A percentile compares a stretch with the other conserved stretches of the same genome.
These are phyloP conservation scores for Epichloe festucae DNA, from an alignment of 2,329 filamentous ascomycete species.

Conservation along the genomic window DNA sequence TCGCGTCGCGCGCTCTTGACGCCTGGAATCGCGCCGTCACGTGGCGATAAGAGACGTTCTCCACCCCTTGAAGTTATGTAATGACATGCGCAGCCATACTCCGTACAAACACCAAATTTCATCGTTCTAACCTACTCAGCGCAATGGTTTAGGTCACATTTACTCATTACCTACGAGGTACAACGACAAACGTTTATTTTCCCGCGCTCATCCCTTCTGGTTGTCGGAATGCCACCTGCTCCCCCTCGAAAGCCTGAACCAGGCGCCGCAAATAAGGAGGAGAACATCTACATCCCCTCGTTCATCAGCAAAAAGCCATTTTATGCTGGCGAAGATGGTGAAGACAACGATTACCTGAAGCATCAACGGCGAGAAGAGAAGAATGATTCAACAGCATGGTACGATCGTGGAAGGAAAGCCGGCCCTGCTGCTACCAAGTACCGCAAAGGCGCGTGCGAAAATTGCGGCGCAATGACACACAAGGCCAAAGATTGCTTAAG, in stretches of 20 bases:
- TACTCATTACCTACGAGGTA: neutral
- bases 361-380: conserved; percentile 64
- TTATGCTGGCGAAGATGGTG: conserved; percentile 71
- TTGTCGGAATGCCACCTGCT: conserved; percentile 11
- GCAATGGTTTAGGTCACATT: neutral
- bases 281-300: conserved; percentile 95
- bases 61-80: neutral
- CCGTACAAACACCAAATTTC: neutral
- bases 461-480: conserved; percentile 94
- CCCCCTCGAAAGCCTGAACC: conserved; percentile 23
- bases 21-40: conserved; percentile 14
- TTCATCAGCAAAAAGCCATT: conserved; percentile 98
- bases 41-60: conserved; percentile 12
- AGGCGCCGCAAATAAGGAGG: conserved; percentile 54
- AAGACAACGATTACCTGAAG: conserved; percentile 79
- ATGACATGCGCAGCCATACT: neutral
- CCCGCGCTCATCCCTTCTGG: neutral
- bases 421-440: conserved; percentile 90
- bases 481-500: conserved; percentile 89
- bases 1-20: neutral
- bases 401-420: conserved; percentile 73
- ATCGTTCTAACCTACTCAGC: neutral
- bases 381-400: conserved; percentile 72
- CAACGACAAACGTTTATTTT: neutral
- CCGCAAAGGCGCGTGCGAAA: conserved; percentile 95